Base-by-base conservation (phyloP, 257 asterid genomes). In the Nicotiana knightiana region DNA sequence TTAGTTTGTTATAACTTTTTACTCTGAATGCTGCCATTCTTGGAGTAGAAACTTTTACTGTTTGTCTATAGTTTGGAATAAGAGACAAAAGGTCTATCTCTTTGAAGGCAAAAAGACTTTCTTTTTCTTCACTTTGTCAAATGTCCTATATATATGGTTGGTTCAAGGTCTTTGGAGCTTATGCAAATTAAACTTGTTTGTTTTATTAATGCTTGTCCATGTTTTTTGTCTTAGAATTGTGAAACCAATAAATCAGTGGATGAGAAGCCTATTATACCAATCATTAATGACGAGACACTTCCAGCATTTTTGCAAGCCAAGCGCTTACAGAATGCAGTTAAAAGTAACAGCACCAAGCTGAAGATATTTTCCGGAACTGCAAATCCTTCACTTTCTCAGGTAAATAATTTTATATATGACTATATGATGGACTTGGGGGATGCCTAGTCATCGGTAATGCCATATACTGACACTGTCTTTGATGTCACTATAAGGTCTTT, bases 331-430 rank as follows among this genome's bases (percentile, higher is more conserved):
- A 85, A 77, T 85, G 86, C 88, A 2, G 89, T 88, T 35, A 81
- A 59, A 28, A 87, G 85, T 43, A 90, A 81, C 30, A 80, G 65
- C 32, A 30, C 67, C 83, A 93, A 87, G 89, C 94, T 92, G 46
- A 94, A 92, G 79, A 85, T 94, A 83, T 94, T 92, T 88, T 91
- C 97, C 39, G 97, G 97, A 73, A 66, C 94, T 1, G 92, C 95
- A 3, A 94, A 94, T 86, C 87, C 88, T 32, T 83, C 87, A 16
- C 97, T 94, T 79, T 91, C 97, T 89, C 94, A 91, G 97, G 98
- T 93, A 89, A 82, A 63, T 30, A 18, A 16, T 46, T 75, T 32
- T 30, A 12, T 76, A 12, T 28, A 21, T 21, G 78, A 43, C 16
- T 76, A 12, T 28, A 21, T 43, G 78, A 43, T 5, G 59, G 78